Conservation (phyloP, 1,139 yeast species). For the Kurtzmaniella quercitrusa region DNA sequence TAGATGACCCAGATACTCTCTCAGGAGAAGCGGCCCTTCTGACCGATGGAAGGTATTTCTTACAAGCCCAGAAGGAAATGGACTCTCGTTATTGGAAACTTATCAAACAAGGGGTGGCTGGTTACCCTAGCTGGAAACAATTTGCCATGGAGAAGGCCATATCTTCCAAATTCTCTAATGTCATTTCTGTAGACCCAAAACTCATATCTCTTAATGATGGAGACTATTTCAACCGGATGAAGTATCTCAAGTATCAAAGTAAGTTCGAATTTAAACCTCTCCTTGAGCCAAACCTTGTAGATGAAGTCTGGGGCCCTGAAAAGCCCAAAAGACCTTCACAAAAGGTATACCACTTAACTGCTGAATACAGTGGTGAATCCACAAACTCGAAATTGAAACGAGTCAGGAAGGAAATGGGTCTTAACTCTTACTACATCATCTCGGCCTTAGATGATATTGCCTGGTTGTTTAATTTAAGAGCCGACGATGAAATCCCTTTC, state of each 20-base stretch:
- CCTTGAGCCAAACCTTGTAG: slow-evolving; percentile 30
- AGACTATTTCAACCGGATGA: slow-evolving; percentile 26
- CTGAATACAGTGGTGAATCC: slow-evolving; percentile 42
- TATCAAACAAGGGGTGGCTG: slow-evolving; percentile 35
- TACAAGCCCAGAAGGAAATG: slow-evolving; percentile 42
- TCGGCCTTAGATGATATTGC: slow-evolving; percentile 51
- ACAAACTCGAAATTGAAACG: slow-evolving; percentile 28
- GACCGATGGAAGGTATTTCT: slow-evolving; percentile 56
- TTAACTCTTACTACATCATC: slow-evolving; percentile 28
- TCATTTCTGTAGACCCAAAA: slow-evolving; percentile 39
- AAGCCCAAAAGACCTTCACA: slow-evolving; percentile 35
- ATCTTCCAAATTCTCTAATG: slow-evolving; percentile 28
- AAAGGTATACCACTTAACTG: slow-evolving; percentile 35
- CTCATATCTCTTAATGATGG: slow-evolving; percentile 31
- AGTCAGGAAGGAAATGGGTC: slow-evolving; percentile 22
- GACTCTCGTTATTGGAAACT: slow-evolving; percentile 32
- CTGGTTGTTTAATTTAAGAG: slow-evolving; percentile 50
- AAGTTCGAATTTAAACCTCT: slow-evolving; percentile 30
- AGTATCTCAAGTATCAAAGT: slow-evolving; percentile 15
- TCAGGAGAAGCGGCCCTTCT: slow-evolving; percentile 45
- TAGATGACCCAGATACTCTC: slow-evolving; percentile 25
- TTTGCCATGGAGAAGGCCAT: slow-evolving; percentile 34
- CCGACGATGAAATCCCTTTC: slow-evolving; percentile 41
- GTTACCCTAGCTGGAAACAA: slow-evolving; percentile 35
- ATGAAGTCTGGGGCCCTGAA: slow-evolving; percentile 37